Evolutionary conservation across 2,329 filamentous ascomycete genomes (phyloP).

Genomic region (Sporothrix phasma): DNA sequence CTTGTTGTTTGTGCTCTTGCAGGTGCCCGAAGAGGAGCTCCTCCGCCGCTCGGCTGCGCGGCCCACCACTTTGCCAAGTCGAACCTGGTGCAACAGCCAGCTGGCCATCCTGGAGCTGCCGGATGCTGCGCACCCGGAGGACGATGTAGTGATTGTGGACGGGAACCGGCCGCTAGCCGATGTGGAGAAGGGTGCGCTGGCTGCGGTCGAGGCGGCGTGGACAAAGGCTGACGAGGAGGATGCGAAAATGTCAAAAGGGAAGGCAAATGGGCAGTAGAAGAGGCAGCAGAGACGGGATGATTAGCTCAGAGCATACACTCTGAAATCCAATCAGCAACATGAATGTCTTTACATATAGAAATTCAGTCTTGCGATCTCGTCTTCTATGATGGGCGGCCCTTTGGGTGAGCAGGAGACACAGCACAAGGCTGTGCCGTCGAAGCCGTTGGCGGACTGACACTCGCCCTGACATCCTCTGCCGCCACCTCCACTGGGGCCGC

Average conservation of each 20-base stretch:
- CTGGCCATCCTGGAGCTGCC: constrained; percentile 59
- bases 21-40: constrained; percentile 52
- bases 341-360: no score
- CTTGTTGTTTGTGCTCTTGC: constrained; percentile 64
- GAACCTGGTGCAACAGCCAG: constrained; percentile 63
- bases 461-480: no score
- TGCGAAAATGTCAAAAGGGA: background rate
- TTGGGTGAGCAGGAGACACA: background rate
- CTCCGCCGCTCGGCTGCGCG: constrained; percentile 51
- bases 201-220: constrained; percentile 9
- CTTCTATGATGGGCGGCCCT: background rate
- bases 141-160: constrained; percentile 10
- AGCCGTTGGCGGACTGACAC: background rate
- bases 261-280: background rate
- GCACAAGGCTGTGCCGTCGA: background rate
- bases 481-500: background rate
- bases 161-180: constrained; percentile 6
- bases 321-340: no score
- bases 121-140: constrained; percentile 24
- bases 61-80: constrained; percentile 67
- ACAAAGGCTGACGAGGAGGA: background rate
- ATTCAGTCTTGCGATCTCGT: no score
- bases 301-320: no score
- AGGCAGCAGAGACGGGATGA: background rate
- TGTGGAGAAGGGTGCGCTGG: constrained; percentile 10